Conservation (phyloP, 345 rosid species). For the Populus euphratica region DNA sequence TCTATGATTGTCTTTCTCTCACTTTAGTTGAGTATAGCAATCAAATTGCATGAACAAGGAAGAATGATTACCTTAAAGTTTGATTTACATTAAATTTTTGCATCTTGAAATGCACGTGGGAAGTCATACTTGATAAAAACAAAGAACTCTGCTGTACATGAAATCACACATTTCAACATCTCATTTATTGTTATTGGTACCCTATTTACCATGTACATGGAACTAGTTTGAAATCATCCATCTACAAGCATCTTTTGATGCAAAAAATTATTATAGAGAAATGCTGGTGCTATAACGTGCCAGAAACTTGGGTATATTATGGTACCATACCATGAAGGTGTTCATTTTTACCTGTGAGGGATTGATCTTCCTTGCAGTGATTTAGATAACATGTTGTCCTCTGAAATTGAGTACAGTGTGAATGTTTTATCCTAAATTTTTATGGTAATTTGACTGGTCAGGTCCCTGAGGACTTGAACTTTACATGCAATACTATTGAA, state of each 20-base stretch:
- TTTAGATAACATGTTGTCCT: neutral
- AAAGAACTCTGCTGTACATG: neutral
- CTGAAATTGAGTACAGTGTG: neutral
- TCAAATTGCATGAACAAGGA: neutral
- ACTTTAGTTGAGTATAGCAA: neutral
- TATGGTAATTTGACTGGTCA: neutral
- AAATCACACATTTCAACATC: neutral
- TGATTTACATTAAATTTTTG: neutral
- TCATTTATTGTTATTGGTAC: neutral
- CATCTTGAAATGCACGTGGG: neutral
- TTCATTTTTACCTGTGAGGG: neutral
- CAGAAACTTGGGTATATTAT: neutral
- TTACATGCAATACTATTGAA: neutral
- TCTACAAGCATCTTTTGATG: neutral
- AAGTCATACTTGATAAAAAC: neutral
- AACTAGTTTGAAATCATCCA: neutral
- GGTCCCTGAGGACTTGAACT: neutral
- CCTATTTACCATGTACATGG: neutral
- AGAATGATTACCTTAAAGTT: neutral
- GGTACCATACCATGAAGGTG: too few relatives aligned
- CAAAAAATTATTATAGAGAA: neutral
- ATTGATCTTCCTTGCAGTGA: neutral
- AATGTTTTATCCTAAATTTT: neutral
- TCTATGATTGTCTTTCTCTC: neutral
- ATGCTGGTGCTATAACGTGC: neutral